These are phyloP conservation scores for Botryotinia calthae DNA, from an alignment of 2,329 filamentous ascomycete species.

Conservation along the genomic window DNA sequence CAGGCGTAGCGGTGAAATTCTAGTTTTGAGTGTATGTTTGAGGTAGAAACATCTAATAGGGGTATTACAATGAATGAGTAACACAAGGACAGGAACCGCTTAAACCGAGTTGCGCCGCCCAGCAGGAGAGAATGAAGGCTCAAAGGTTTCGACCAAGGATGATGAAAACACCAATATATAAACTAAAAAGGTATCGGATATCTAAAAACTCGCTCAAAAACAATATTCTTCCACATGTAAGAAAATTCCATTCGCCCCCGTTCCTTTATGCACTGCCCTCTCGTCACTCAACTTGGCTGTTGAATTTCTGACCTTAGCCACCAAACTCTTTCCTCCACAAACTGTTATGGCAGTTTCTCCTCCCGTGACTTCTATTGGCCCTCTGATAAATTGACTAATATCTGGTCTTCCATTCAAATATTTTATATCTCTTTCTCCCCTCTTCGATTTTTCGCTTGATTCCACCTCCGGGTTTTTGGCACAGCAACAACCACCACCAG, in stretches of 20 bases:
- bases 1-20: not conserved
- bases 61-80: no score
- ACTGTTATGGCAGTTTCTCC: slow-evolving; percentile 62
- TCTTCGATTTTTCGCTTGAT: slow-evolving; percentile 2
- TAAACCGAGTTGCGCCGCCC: not conserved
- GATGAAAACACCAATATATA: not conserved
- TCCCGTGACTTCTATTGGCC: slow-evolving; percentile 54
- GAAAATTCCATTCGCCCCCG: slow-evolving; percentile 60
- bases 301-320: slow-evolving; percentile 53
- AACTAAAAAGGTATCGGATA: not conserved
- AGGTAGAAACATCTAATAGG: not conserved
- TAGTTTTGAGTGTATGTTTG: not conserved
- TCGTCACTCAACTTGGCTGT: slow-evolving; percentile 58
- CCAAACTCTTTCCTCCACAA: slow-evolving; percentile 56
- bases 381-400: slow-evolving; percentile 51
- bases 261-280: slow-evolving; percentile 62
- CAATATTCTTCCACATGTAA: slow-evolving; percentile 60
- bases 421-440: slow-evolving; percentile 37
- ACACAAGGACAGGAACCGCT: not conserved
- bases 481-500: slow-evolving; percentile 17
- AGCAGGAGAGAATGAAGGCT: not conserved
- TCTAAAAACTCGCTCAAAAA: slow-evolving; percentile 40
- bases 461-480: not conserved
- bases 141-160: not conserved
- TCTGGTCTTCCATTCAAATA: slow-evolving; percentile 44